Percentiles rank a stretch among this genome's conserved stretches.
Conservation (phyloP, 2,329 filamentous ascomycete genomes). For the Sporothrix phasma region DNA sequence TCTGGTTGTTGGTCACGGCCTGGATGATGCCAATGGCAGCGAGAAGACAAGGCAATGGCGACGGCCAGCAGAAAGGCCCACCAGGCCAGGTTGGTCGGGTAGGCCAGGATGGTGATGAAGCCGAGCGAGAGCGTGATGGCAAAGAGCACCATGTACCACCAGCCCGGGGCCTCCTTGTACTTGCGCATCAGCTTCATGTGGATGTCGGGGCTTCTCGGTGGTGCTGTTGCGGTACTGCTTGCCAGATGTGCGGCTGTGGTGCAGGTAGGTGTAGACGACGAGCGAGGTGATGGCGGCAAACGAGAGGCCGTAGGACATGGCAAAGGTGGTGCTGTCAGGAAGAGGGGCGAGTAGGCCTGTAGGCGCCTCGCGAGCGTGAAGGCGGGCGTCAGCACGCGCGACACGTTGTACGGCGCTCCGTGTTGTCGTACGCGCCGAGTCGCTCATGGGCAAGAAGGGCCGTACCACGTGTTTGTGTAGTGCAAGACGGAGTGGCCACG, state of each 20-base stretch:
- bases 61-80: constrained; percentile 63
- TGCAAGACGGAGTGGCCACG: constrained; percentile 51
- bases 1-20: constrained; percentile 49
- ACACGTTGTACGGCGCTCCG: constrained; percentile 54
- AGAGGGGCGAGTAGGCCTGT: constrained; percentile 59
- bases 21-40: constrained; percentile 58
- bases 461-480: constrained; percentile 56
- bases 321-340: constrained; percentile 63
- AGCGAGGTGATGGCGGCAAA: constrained; percentile 63
- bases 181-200: constrained; percentile 56
- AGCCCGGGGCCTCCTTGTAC: constrained; percentile 52
- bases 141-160: constrained; percentile 55
- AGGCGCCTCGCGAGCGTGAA: constrained; percentile 51
- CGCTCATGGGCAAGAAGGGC: constrained; percentile 57
- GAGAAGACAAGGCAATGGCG: constrained; percentile 52
- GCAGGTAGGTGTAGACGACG: constrained; percentile 56
- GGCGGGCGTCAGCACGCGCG: constrained; percentile 49
- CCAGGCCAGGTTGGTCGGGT: constrained; percentile 59
- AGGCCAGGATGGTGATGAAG: constrained; percentile 46
- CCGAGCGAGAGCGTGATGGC: constrained; percentile 42
- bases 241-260: constrained; percentile 59
- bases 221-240: constrained; percentile 49
- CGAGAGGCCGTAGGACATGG: constrained; percentile 58
- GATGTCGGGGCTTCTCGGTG: constrained; percentile 49
- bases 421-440: constrained; percentile 63